Evolutionary conservation across 176 grass and related monocot genomes (phyloP).

Genomic region (Luzula sylvatica): DNA sequence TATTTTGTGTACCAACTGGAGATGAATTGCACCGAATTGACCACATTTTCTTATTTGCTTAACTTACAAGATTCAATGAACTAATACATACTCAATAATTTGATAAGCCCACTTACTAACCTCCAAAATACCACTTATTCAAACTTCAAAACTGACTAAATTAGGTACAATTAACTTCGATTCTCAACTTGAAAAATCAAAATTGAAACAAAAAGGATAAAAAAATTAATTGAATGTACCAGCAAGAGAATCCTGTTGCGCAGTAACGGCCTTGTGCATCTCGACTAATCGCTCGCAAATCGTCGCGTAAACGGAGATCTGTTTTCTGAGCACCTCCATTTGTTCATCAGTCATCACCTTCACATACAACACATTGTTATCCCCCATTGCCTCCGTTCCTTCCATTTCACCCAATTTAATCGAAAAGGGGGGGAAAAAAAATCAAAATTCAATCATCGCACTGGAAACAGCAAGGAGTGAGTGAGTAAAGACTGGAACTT

Average conservation of each 20-base stretch:
- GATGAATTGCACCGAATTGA: neutral
- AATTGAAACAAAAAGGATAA: neutral
- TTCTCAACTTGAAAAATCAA: no score
- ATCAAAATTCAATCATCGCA: neutral
- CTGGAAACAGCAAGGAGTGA: neutral
- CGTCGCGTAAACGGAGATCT: constrained; percentile 96
- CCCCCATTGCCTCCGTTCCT: constrained; percentile 20
- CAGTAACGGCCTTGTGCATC: constrained; percentile 76
- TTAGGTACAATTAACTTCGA: no score
- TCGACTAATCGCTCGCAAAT: constrained; percentile 96
- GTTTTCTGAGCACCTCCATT: constrained; percentile 89
- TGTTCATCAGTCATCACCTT: constrained; percentile 96
- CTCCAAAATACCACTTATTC: constrained; percentile 1
- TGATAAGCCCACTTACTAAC: neutral
- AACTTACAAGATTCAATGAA: constrained; percentile 4
- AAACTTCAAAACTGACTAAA: neutral
- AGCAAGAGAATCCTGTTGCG: constrained; percentile 70
- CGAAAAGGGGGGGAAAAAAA: neutral
- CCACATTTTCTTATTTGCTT: no score
- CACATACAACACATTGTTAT: constrained; percentile 45
- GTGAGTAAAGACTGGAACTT: constrained; percentile 17
- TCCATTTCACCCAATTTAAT: neutral
- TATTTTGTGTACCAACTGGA: neutral
- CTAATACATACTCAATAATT: neutral
- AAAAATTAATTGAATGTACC: constrained; percentile 24